These are phyloP conservation scores for Kuraishia molischiana DNA, from an alignment of 805 yeast species.

Conservation along the genomic window DNA sequence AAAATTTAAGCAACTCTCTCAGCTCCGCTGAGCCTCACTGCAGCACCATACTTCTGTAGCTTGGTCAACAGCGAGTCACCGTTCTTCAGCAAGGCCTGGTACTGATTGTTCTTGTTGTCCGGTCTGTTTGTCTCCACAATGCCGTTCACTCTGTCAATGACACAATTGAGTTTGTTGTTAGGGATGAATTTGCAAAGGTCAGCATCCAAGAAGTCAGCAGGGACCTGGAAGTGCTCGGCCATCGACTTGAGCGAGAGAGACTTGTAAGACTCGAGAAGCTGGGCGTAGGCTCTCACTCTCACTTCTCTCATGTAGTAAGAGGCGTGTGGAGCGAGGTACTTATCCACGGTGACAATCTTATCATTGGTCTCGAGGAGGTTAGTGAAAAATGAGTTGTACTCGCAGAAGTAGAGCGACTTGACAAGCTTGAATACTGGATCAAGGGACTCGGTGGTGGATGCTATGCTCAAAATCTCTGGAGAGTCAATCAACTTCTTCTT, in stretches of 20 bases:
- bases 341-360: slow-evolving; percentile 50
- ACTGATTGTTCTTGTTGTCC: slow-evolving; percentile 91
- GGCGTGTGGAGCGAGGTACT: slow-evolving; percentile 68
- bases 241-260: slow-evolving; percentile 82
- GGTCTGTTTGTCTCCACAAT: slow-evolving; percentile 94
- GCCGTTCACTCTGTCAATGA: slow-evolving; percentile 91
- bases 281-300: slow-evolving; percentile 92
- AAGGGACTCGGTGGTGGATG: slow-evolving; percentile 58
- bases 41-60: slow-evolving; percentile 94
- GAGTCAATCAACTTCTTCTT: slow-evolving; percentile 83
- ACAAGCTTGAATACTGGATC: slow-evolving; percentile 79
- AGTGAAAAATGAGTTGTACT: slow-evolving; percentile 72
- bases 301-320: slow-evolving; percentile 82
- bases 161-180: slow-evolving; percentile 87
- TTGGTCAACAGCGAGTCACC: slow-evolving; percentile 91
- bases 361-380: slow-evolving; percentile 72
- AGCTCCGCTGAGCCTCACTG: slow-evolving; percentile 90
- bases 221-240: slow-evolving; percentile 92
- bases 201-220: slow-evolving; percentile 73
- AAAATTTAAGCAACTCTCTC: slow-evolving; percentile 38
- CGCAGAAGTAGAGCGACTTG: slow-evolving; percentile 81
- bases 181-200: slow-evolving; percentile 90
- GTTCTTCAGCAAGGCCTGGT: slow-evolving; percentile 77
- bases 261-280: slow-evolving; percentile 88
- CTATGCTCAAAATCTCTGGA: slow-evolving; percentile 81